Base-by-base conservation (phyloP, 495 filamentous ascomycete species). In the Penicillium paxilli region DNA sequence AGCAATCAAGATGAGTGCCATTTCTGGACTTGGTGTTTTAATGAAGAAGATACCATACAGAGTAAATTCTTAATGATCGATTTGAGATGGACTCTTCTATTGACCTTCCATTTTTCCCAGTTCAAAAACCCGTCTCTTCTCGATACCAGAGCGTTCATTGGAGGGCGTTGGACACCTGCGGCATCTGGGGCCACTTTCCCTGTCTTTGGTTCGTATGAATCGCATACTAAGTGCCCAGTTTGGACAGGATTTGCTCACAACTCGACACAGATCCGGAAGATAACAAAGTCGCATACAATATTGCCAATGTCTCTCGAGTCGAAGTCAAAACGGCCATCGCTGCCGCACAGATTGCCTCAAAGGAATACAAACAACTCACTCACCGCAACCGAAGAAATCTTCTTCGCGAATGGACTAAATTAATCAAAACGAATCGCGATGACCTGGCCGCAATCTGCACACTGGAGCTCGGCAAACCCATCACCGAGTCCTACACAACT, bases 341-440 rank as follows among this genome's bases (percentile, higher is more conserved):
- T n/a, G 22, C 16, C 42, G 42, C 42, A 23, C 42, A 45, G 20
- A 45, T 12, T 24, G 22, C 4, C 71, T 87, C 19, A 82, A 86
- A 45, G 5, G 19, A 17, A 16, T 56, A 50, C 24, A 24, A 49
- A n/a, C 22, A 45, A 14, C 48, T 40, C 11, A 30, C 46, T 11
- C 23, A 38, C 12, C 53, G 53, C 14, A 37, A 49, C n/a, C 46
- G 53, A 6, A 33, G 26, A 5, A 32, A 12, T 16, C 37, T 49
- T 9, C 38, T 56, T 14, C 53, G 47, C 21, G 23, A 30, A 10
- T 56, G 47, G 47, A 40, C 14, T 4, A 40, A 50, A 5, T 45
- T 42, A 9, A 50, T 50, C 22, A 23, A 41, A 5, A 26, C 3
- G 28, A 48, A 46, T 32, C 14, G 19, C 8, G 47, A 56, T 5